These are phyloP conservation scores for Phaseolus coccineus DNA, from an alignment of 331 rosid genomes.

Conservation along the genomic window DNA sequence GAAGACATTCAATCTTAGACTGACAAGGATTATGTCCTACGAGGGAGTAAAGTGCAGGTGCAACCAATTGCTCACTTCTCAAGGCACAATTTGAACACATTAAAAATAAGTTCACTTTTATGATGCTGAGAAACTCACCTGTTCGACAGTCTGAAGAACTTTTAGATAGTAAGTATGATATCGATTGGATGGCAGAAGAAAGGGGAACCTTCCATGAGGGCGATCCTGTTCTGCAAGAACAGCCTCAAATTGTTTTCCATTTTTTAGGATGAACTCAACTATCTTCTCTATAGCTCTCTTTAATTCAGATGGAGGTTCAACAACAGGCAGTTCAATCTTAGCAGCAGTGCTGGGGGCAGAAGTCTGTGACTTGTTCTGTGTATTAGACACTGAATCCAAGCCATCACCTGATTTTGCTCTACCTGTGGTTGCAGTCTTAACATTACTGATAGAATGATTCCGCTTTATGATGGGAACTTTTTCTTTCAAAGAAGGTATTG, in stretches of 20 bases:
- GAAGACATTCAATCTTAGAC: not conserved
- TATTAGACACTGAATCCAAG: conserved; percentile 40
- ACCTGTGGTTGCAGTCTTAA: conserved; percentile 52
- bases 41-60: not conserved
- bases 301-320: conserved; percentile 81
- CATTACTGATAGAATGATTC: conserved; percentile 58
- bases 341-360: conserved; percentile 46
- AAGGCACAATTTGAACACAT: conserved; percentile 18
- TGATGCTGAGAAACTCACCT: conserved; percentile 58
- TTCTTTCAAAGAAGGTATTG: conserved; percentile 58
- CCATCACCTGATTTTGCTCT: conserved; percentile 54
- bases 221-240: conserved; percentile 82
- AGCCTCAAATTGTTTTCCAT: conserved; percentile 80
- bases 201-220: conserved; percentile 80
- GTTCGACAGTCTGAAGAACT: conserved; percentile 64
- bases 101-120: not conserved
- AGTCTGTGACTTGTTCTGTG: conserved; percentile 48
- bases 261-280: conserved; percentile 76
- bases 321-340: conserved; percentile 66
- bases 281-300: conserved; percentile 81
- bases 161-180: conserved; percentile 77
- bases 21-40: not conserved
- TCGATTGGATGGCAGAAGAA: conserved; percentile 76
- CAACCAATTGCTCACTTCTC: conserved; percentile 23
- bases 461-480: conserved; percentile 68